Evolutionary conservation across 176 grass and related monocot species (phyloP).

Genomic region (Ampelocalamus luodianensis): DNA sequence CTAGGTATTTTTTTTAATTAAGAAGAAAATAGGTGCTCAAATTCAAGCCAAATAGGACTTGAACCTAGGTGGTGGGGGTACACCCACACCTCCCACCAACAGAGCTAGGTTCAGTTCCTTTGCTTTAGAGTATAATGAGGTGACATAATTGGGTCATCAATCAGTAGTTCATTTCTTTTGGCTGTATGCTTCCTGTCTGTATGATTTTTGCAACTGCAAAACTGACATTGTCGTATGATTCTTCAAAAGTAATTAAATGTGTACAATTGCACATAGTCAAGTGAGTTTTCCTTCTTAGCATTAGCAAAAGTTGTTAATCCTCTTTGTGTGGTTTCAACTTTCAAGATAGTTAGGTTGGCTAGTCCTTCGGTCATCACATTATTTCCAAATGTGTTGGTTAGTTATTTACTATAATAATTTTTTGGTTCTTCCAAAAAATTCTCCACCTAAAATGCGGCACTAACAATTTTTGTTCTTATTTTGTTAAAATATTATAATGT

Average conservation of each 20-base stretch:
- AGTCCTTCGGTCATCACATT: not conserved
- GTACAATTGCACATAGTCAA: not conserved
- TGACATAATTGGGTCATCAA: not conserved
- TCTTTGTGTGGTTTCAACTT: not conserved
- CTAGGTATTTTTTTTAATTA: too few species aligned
- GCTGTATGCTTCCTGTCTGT: not conserved
- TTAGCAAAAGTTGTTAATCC: not conserved
- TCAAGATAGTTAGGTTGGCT: not conserved
- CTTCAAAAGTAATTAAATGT: slow-evolving; percentile 6
- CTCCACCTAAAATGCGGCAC: not conserved
- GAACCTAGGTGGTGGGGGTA: too few species aligned
- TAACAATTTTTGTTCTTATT: not conserved
- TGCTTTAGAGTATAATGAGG: slow-evolving; percentile 1
- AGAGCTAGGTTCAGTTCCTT: not conserved
- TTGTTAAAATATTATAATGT: not conserved
- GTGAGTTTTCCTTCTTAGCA: not conserved
- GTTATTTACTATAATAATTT: not conserved
- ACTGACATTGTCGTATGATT: not conserved
- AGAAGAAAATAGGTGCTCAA: too few species aligned
- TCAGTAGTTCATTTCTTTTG: slow-evolving; percentile 25
- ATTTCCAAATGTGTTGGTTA: not conserved
- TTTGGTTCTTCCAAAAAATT: slow-evolving; percentile 2
- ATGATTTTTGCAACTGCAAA: not conserved
- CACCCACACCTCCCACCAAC: too few species aligned
- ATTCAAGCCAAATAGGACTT: too few species aligned